Conservation (phyloP, 805 yeast species). For the Metschnikowia bowlesiae region DNA sequence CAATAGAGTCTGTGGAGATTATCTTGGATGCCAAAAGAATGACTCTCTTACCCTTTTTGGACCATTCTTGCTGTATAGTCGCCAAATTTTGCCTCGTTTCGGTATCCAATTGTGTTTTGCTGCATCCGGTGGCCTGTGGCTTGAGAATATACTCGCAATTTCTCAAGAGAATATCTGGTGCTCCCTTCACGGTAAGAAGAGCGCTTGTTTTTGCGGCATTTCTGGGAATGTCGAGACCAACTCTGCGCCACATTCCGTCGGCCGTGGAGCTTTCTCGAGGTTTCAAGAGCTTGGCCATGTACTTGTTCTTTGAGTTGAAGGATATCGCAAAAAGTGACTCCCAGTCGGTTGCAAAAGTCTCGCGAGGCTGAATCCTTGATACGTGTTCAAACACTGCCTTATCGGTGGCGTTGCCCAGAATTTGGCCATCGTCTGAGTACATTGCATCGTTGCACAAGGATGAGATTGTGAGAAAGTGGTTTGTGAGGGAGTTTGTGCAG, state of each 20-base stretch:
- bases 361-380: constrained; percentile 16
- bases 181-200: constrained; percentile 39
- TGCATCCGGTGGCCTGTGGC: neutral
- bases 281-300: constrained; percentile 34
- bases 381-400: constrained; percentile 39
- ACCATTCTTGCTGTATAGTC: constrained; percentile 31
- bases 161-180: constrained; percentile 41
- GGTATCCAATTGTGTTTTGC: constrained; percentile 14
- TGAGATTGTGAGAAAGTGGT: constrained; percentile 20
- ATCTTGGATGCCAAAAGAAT: constrained; percentile 25
- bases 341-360: constrained; percentile 17
- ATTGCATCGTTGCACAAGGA: constrained; percentile 34
- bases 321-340: constrained; percentile 26
- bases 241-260: neutral
- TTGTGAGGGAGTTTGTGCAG: constrained; percentile 7
- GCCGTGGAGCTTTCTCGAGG: constrained; percentile 2
- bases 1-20: constrained; percentile 13
- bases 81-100: constrained; percentile 16
- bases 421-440: constrained; percentile 16
- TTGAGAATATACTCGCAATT: constrained; percentile 21
- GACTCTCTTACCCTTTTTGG: constrained; percentile 35
- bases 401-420: constrained; percentile 48
- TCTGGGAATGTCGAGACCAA: constrained; percentile 13
- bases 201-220: constrained; percentile 10
- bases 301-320: constrained; percentile 46